Conservation (phyloP, 176 grass and related monocot genomes). For the Triticum aestivum region IWGSC_CS_RefSeq_v2.1 NC_057809.1:507728069-507728568, state of each 20-base stretch:
- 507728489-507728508: conserved; percentile 64
- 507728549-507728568: conserved; percentile 62
- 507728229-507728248: conserved; percentile 57
- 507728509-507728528: conserved; percentile 74
- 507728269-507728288: conserved; percentile 62
- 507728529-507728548: conserved; percentile 62
- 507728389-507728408: conserved; percentile 68
- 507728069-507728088: conserved; percentile 32
- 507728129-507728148: conserved; percentile 13
- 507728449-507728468: conserved; percentile 51
- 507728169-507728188: neutral
- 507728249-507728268: conserved; percentile 47
- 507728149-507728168: conserved; percentile 21
- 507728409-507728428: conserved; percentile 82
- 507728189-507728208: neutral
- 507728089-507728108: conserved; percentile 19
- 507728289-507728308: conserved; percentile 47
- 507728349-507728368: conserved; percentile 52
- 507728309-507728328: conserved; percentile 54
- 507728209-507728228: conserved; percentile 35
- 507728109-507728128: neutral
- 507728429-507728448: conserved; percentile 68
- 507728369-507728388: conserved; percentile 55
- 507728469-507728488: conserved; percentile 71
- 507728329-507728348: conserved; percentile 61